Evolutionary conservation across 2,329 filamentous ascomycete species (phyloP).

Genomic region (Aspergillus tamarii): DNA sequence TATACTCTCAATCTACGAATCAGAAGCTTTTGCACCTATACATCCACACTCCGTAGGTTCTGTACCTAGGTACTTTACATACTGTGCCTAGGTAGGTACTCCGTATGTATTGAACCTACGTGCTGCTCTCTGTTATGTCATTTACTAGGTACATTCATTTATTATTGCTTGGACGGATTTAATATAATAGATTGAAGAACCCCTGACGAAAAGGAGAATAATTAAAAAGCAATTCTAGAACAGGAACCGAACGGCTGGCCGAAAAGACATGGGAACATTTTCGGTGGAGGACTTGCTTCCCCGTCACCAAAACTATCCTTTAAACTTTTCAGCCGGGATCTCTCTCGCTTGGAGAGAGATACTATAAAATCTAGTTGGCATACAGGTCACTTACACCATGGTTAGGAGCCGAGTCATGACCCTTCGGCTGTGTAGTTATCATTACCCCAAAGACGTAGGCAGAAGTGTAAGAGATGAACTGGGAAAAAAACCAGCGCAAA

Average conservation of each 20-base stretch:
- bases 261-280: not conserved
- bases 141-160: not conserved
- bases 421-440: not conserved
- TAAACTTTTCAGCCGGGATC: not conserved
- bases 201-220: not conserved
- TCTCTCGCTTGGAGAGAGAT: not conserved
- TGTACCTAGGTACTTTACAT: not conserved
- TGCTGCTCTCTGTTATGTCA: no score
- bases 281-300: not conserved
- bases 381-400: not conserved
- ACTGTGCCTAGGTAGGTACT: not conserved
- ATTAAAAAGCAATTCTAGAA: not conserved
- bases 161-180: not conserved
- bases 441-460: not conserved
- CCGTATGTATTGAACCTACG: not conserved
- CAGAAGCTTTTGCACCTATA: not conserved
- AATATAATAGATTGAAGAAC: not conserved
- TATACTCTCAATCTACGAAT: slow-evolving; percentile 1
- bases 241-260: not conserved
- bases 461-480: not conserved
- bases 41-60: not conserved
- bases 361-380: not conserved
- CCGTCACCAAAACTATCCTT: not conserved
- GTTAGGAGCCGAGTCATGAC: not conserved
- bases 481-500: not conserved